A percentile compares a stretch with the other conserved stretches of the same genome.
Conservation (phyloP, 805 yeast species). For the Metschnikowia picachoensis region DNA sequence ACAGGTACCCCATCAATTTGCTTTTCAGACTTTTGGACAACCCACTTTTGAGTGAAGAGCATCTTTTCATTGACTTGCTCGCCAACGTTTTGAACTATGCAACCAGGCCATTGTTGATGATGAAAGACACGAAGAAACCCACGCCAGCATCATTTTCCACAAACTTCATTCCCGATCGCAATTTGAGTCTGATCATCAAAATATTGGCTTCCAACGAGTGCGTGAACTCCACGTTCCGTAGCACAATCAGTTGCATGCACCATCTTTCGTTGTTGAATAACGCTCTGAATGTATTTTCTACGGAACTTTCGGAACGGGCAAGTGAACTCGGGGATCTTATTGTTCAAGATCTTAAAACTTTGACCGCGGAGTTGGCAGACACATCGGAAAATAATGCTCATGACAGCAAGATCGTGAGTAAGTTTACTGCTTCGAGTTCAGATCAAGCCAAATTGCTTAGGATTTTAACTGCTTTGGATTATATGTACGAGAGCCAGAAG, state of each 20-base stretch:
- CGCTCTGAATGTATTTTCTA: conserved; percentile 62
- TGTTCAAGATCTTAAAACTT: conserved; percentile 48
- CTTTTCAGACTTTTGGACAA: conserved; percentile 61
- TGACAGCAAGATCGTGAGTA: conserved; percentile 51
- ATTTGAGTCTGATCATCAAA: conserved; percentile 58
- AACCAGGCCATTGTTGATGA: conserved; percentile 63
- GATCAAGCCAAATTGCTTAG: conserved; percentile 87
- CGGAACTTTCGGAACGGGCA: conserved; percentile 64
- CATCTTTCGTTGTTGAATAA: conserved; percentile 59
- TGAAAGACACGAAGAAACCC: conserved; percentile 24
- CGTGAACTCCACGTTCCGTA: conserved; percentile 78
- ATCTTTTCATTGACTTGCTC: conserved; percentile 69
- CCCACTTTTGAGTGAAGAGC: conserved; percentile 64
- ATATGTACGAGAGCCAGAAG: conserved; percentile 51
- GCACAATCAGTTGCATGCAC: conserved; percentile 77
- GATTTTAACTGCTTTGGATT: conserved; percentile 83
- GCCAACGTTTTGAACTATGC: conserved; percentile 74
- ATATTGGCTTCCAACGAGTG: conserved; percentile 80
- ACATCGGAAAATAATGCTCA: conserved; percentile 28
- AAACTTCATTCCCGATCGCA: conserved; percentile 50
- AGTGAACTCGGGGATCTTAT: conserved; percentile 52
- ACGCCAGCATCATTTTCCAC: conserved; percentile 42
- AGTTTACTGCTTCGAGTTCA: conserved; percentile 75
- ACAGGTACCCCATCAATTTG: conserved; percentile 69
- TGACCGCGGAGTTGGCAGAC: conserved; percentile 43